phyloP scores from a whole-genome alignment of 345 rosid genomes.

The Aquilaria malaccensis region DNA sequence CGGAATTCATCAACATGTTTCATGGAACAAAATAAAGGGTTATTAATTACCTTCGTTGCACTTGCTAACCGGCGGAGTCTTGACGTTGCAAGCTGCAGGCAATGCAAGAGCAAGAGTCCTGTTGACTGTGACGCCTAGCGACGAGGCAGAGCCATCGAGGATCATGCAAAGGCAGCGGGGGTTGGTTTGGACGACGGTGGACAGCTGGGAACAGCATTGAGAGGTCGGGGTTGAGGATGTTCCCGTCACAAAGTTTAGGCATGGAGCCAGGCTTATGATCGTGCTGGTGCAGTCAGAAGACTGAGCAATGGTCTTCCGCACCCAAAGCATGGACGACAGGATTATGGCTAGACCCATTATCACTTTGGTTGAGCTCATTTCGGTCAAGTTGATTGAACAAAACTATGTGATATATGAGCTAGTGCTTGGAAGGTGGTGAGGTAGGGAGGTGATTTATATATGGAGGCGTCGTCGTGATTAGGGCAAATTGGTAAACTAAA shows the following conservation, averaged over 20 bases:
- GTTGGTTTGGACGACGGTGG: conserved; percentile 36
- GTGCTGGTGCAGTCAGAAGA: conserved; percentile 42
- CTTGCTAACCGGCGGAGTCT: conserved; percentile 45
- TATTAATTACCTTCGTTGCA: conserved; percentile 14
- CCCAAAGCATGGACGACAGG: conserved; percentile 28
- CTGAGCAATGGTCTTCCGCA: conserved; percentile 36
- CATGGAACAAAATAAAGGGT: too few species aligned
- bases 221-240: conserved; percentile 49
- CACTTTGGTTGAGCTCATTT: conserved; percentile 9
- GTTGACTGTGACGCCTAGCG: conserved; percentile 38
- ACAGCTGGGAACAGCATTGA: conserved; percentile 50
- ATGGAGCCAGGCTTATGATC: conserved; percentile 57
- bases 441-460: too few species aligned
- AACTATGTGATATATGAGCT: too few species aligned
- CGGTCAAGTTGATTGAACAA: too few species aligned
- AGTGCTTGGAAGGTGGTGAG: too few species aligned
- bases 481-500: too few species aligned
- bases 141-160: conserved; percentile 30
- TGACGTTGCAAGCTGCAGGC: conserved; percentile 43
- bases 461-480: too few species aligned
- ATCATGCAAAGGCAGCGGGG: conserved; percentile 46
- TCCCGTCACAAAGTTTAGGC: conserved; percentile 62
- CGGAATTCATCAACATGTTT: too few species aligned
- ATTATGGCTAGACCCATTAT: conserved; percentile 25
- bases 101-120: conserved; percentile 43